Base-by-base conservation (phyloP, 2,329 filamentous ascomycete genomes). In the Taxawa tesnikishii region DNA sequence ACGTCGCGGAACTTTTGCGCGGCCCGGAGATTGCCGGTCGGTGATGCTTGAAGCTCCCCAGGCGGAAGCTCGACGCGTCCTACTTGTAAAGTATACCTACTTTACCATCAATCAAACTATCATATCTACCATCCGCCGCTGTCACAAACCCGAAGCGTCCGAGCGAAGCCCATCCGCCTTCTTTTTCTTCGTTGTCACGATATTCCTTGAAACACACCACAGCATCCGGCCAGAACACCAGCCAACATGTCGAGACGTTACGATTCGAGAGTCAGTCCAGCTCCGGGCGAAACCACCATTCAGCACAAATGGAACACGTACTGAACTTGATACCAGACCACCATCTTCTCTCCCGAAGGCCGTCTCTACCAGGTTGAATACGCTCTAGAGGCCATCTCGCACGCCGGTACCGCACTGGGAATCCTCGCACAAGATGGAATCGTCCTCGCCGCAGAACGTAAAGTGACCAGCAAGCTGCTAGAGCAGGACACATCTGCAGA, bases 291-390 rank as follows among this genome's bases (percentile, higher is more conserved):
- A n/a, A 26, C 29, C 30, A 26, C 19, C 19, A 26, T 23, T 21
- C 32, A n/a, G n/a, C n/a, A n/a, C n/a, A n/a, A n/a, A n/a, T 7
- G 15, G 15, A 15, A 15, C 16, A 12, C 28, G 18, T 14, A 23
- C 21, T 15, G 15, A 24, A n/a, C 48, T 43, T 46, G 45, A n/a
- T n/a, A 48, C 29, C 33, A 38, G 37, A 98, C 90, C 50, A 98
- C 90, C 58, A 98, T 98, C 73, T 98, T 98, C 77, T 98, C 90
- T 39, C 90, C 90, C 38, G 90, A 98, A 67, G 90, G 90, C 43
- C 87, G 90, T 54, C 75, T 98, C 40, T 98, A 98, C 63, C 90
- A 98, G 65, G 90, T 98, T 51, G 90, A 98, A 74, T 98, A 98
- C 71, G 92, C 90, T 15, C 75, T 98, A 32, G 90, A 98, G 62